Evolutionary conservation across 2,329 filamentous ascomycete species (phyloP), one percentile per base, ranked within the genome.

Genomic region (Alternaria viburni): DNA sequence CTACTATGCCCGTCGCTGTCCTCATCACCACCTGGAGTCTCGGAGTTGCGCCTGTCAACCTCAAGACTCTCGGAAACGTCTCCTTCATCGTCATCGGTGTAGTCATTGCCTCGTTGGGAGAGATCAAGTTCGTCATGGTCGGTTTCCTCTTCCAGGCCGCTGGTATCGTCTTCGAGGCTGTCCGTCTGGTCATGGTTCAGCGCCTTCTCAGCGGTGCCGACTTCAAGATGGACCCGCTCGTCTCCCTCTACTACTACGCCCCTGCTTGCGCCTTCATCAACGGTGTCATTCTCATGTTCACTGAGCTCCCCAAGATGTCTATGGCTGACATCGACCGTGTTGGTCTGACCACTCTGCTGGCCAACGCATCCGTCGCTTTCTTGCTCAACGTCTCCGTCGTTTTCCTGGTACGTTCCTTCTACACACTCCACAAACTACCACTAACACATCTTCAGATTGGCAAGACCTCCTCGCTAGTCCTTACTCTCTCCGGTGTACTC

Each of bases 41-140:
- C 75, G 93, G 93, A 62, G 89, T 97, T 66, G 89, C 92, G 13
- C 89, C 92, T 66, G 92, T 93, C 57, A 96, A 93, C 83, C 80
- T 96, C 71, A 94, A 90, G 84, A 91, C 93, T 52, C 90, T 99
- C 74, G 87, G 92, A 78, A 99, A 99, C 79, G 94, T 99, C 66
- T 96, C 92, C 45, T 87, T 95, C 79, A 99, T 99, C 74, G 96
- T 98, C 56, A 81, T 98, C 57, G 96, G 96, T 86, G 94, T 98
- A 72, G 85, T 97, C 70, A 93, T 99, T 77, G 96, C 96, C 54
- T 97, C 95, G 1, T 88, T 97, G 68, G 96, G 96, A 75, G 96
- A 99, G 85, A 96, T 99, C 81, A 90, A 94, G 79, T 99, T 99
- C 79, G 91, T 93, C 74, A 84, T 91, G 81, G 86, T 88, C 69